Conservation (phyloP, 371 early-diverging fungal species). For the Zopfochytrium polystomum region DNA sequence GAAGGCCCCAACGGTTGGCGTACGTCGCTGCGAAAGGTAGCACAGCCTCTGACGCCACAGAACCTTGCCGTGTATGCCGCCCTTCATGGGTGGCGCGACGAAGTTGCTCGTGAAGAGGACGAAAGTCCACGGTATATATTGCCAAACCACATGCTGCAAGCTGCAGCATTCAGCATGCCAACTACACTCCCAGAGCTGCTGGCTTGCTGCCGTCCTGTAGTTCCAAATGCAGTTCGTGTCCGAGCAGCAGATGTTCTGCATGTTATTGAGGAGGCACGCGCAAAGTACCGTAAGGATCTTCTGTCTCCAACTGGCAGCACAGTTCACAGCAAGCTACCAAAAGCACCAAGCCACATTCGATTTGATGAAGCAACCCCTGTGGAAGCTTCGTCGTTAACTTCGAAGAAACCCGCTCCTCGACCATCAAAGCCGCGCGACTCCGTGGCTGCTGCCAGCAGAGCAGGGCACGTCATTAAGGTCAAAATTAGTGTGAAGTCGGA, state of each 20-base stretch:
- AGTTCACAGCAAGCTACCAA: too few species aligned
- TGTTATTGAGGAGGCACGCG: conserved; percentile 55
- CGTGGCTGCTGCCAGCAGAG: too few species aligned
- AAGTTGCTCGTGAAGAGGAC: conserved; percentile 84
- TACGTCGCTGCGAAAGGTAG: conserved; percentile 61
- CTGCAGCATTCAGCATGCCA: conserved; percentile 76
- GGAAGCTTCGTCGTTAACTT: too few species aligned
- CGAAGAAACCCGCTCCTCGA: too few species aligned
- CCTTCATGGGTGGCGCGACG: conserved; percentile 89
- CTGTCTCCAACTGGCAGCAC: too few species aligned
- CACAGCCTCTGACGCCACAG: conserved; percentile 57
- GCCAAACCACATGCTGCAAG: conserved; percentile 85
- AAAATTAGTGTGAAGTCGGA: too few species aligned
- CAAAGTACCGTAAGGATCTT: too few species aligned
- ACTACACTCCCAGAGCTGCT: conserved; percentile 64
- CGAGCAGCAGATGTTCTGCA: conserved; percentile 73
- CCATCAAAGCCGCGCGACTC: too few species aligned
- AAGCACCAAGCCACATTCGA: too few species aligned
- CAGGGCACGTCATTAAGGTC: too few species aligned
- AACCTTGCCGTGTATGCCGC: conserved; percentile 79
- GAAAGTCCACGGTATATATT: conserved; percentile 83
- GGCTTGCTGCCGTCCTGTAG: conserved; percentile 76
- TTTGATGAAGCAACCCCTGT: too few species aligned
- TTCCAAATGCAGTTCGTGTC: conserved; percentile 75
- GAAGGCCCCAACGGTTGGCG: conserved; percentile 77